Percentiles rank a stretch among this genome's conserved stretches.
These are phyloP conservation scores for Psilocybe tampanensis DNA, from an alignment of 768 basidiomycete species.

Conservation along the genomic window DNA sequence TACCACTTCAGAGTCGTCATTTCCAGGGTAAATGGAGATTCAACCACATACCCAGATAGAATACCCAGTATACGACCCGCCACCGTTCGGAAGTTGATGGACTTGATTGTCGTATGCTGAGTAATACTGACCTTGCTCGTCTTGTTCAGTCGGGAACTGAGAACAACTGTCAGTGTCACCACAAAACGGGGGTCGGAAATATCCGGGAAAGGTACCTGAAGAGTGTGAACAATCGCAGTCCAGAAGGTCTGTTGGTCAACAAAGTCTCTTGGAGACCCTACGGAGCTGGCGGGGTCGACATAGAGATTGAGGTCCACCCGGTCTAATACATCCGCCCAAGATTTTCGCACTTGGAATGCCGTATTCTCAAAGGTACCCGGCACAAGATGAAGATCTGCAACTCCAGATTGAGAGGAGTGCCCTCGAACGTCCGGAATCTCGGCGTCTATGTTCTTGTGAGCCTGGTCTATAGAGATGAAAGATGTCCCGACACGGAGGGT, in stretches of 20 bases:
- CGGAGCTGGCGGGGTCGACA: slow-evolving; percentile 11
- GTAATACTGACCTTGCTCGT: slow-evolving; percentile 69
- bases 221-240: slow-evolving; percentile 64
- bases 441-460: slow-evolving; percentile 49
- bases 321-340: slow-evolving; percentile 63
- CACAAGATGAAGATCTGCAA: slow-evolving; percentile 6
- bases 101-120: slow-evolving; percentile 74
- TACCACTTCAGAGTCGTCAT: not conserved
- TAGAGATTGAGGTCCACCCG: slow-evolving; percentile 53
- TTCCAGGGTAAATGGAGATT: not conserved
- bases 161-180: not conserved
- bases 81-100: slow-evolving; percentile 43
- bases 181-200: not conserved
- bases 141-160: slow-evolving; percentile 80
- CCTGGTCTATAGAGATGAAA: slow-evolving; percentile 74
- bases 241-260: slow-evolving; percentile 52
- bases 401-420: not conserved
- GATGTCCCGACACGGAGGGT: slow-evolving; percentile 70
- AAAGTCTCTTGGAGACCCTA: slow-evolving; percentile 31
- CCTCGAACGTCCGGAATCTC: slow-evolving; percentile 25
- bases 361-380: slow-evolving; percentile 51
- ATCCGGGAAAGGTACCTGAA: slow-evolving; percentile 43
- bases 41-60: slow-evolving; percentile 67
- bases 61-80: slow-evolving; percentile 78
- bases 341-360: slow-evolving; percentile 43